Percentiles rank a stretch among this genome's conserved stretches.
phyloP scores from a whole-genome alignment of 192 early-diverging fungal species.

The Umbelopsis sp. region DNA sequence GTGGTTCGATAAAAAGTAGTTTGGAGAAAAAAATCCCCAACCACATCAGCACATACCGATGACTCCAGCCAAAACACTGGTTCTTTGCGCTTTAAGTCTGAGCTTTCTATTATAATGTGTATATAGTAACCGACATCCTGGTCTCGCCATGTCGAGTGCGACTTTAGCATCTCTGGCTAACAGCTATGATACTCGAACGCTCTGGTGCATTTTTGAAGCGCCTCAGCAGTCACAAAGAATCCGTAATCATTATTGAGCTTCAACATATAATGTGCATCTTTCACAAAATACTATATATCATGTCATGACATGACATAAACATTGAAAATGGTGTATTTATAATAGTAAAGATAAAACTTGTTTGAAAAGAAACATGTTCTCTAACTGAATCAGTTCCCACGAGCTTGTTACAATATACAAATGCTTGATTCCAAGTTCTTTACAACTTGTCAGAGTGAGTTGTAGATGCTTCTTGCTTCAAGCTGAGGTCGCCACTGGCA shows the following conservation, averaged over 20 bases:
- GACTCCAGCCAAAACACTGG: slow-evolving; percentile 42
- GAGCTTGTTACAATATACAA: too few relatives aligned
- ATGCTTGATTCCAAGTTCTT: neutral
- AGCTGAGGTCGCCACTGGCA: neutral
- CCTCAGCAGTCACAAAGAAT: slow-evolving; percentile 20
- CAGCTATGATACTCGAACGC: neutral
- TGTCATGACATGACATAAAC: too few relatives aligned
- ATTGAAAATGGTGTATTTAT: too few relatives aligned
- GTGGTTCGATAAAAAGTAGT: neutral
- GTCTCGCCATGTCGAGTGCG: slow-evolving; percentile 18
- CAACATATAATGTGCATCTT: too few relatives aligned
- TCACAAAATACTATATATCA: too few relatives aligned
- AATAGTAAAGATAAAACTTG: too few relatives aligned
- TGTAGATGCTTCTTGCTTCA: neutral
- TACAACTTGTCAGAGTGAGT: neutral
- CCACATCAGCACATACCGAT: slow-evolving; percentile 17
- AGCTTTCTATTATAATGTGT: slow-evolving; percentile 12
- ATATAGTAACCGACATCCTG: slow-evolving; percentile 3
- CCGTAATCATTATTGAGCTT: neutral
- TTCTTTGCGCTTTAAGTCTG: slow-evolving; percentile 37
- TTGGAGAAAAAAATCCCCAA: neutral
- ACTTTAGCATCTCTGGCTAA: slow-evolving; percentile 10
- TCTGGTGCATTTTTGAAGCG: neutral
- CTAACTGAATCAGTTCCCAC: too few relatives aligned
- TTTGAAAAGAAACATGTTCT: too few relatives aligned